These are phyloP conservation scores for Talaromyces sp. DNA, from an alignment of 2,329 filamentous ascomycete species.

Conservation along the genomic window DNA sequence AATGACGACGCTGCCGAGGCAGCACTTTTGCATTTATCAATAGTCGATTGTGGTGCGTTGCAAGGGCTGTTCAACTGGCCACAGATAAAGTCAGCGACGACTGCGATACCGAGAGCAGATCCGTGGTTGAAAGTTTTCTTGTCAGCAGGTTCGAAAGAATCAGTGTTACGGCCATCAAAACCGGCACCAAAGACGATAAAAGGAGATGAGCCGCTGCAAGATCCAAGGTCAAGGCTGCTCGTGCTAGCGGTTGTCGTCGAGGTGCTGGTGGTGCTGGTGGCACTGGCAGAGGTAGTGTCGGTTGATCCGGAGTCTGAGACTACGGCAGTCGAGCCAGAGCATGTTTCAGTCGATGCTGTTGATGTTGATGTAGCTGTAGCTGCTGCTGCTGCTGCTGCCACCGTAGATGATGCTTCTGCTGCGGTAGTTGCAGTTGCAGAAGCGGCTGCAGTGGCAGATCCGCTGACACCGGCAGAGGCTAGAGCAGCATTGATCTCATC, in stretches of 20 bases:
- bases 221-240: slow-evolving; percentile 41
- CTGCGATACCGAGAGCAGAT: slow-evolving; percentile 39
- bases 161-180: slow-evolving; percentile 48
- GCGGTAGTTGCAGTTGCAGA: background rate
- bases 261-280: background rate
- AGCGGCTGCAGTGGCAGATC: slow-evolving; percentile 19
- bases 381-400: slow-evolving; percentile 2
- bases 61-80: slow-evolving; percentile 39
- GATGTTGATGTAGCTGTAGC: slow-evolving; percentile 4
- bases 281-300: background rate
- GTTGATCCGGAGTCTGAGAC: background rate
- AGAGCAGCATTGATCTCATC: slow-evolving; percentile 53
- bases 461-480: slow-evolving; percentile 30
- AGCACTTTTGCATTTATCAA: background rate
- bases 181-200: slow-evolving; percentile 50
- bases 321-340: slow-evolving; percentile 8
- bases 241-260: slow-evolving; percentile 6
- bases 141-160: slow-evolving; percentile 45
- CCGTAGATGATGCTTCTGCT: slow-evolving; percentile 3
- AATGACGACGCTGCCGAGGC: background rate
- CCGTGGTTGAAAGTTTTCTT: slow-evolving; percentile 51
- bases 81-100: slow-evolving; percentile 52
- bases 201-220: slow-evolving; percentile 43
- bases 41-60: slow-evolving; percentile 24
- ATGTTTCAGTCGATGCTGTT: slow-evolving; percentile 16